These are phyloP conservation scores for Annulohypoxylon nitens DNA, from an alignment of 495 filamentous ascomycete species.

Conservation along the genomic window DNA sequence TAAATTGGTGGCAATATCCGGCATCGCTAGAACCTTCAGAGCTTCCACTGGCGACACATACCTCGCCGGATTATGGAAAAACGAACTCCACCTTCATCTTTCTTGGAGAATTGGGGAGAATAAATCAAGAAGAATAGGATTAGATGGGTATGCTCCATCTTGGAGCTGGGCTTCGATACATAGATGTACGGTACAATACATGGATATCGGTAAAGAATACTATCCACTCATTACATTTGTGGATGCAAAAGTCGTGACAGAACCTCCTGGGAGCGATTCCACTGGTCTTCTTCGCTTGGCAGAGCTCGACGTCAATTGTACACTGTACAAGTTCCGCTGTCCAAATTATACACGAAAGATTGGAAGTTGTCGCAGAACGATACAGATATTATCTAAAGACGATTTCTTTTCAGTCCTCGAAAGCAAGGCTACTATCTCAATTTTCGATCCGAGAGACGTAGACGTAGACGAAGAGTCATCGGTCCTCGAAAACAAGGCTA, in stretches of 20 bases:
- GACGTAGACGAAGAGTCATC: no score
- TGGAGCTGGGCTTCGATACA: constrained; percentile 14
- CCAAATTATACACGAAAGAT: no score
- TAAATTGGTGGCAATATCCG: background rate
- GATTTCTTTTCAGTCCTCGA: no score
- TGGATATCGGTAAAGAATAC: background rate
- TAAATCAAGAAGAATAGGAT: no score
- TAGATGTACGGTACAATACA: no score
- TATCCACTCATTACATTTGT: background rate
- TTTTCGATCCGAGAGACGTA: no score
- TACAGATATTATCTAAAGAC: no score
- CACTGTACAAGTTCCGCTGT: no score
- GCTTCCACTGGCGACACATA: background rate
- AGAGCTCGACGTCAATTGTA: constrained; percentile 23
- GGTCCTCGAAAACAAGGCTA: no score
- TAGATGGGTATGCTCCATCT: background rate
- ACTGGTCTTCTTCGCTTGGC: constrained; percentile 9
- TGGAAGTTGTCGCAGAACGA: no score
- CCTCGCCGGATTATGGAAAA: background rate
- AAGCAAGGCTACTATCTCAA: no score
- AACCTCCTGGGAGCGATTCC: background rate
- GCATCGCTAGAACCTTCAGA: background rate
- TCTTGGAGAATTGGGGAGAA: background rate
- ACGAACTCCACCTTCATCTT: background rate
- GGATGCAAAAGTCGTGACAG: background rate